Conservation (phyloP, 2,329 filamentous ascomycete species). For the Scedosporium minutisporum region DNA sequence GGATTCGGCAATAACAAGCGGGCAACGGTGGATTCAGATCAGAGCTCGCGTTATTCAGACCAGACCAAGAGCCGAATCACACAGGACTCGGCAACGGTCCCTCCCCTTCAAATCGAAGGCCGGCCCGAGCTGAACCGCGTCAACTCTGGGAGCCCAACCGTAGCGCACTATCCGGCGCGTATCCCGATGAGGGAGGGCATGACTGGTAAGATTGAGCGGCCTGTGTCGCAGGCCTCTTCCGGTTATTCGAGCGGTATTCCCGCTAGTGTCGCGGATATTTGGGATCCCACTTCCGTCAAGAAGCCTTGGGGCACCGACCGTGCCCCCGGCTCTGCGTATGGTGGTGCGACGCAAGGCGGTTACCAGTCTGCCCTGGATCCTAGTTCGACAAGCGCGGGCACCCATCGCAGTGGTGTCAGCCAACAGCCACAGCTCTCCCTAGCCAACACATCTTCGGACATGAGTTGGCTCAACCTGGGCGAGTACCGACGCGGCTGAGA, state of each 20-base stretch:
- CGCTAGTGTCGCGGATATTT: conserved; percentile 49
- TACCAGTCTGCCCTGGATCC: conserved; percentile 25
- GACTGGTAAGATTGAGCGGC: conserved; percentile 51
- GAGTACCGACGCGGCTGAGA: conserved; percentile 20
- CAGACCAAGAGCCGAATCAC: conserved; percentile 35
- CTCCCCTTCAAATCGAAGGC: conserved; percentile 57
- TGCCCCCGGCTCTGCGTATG: conserved; percentile 43
- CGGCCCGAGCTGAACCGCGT: conserved; percentile 56
- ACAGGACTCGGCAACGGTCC: conserved; percentile 59
- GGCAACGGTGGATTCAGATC: conserved; percentile 43
- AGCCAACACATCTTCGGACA: conserved; percentile 49
- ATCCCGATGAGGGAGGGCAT: conserved; percentile 46
- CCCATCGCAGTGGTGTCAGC: conserved; percentile 26
- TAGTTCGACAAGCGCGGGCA: conserved; percentile 9
- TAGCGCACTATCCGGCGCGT: conserved; percentile 47
- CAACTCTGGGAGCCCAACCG: conserved; percentile 58
- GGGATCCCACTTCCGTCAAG: conserved; percentile 36
- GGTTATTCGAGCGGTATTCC: conserved; percentile 58
- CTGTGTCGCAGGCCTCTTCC: conserved; percentile 39
- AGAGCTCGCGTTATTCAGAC: conserved; percentile 46
- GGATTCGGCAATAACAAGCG: conserved; percentile 44
- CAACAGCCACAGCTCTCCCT: conserved; percentile 40
- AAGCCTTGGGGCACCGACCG: conserved; percentile 41
- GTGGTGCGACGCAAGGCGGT: conserved; percentile 21
- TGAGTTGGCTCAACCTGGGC: conserved; percentile 73